phyloP scores from a whole-genome alignment of 305 asterid genomes.

The Fraxinus xanthoxyloides region DNA sequence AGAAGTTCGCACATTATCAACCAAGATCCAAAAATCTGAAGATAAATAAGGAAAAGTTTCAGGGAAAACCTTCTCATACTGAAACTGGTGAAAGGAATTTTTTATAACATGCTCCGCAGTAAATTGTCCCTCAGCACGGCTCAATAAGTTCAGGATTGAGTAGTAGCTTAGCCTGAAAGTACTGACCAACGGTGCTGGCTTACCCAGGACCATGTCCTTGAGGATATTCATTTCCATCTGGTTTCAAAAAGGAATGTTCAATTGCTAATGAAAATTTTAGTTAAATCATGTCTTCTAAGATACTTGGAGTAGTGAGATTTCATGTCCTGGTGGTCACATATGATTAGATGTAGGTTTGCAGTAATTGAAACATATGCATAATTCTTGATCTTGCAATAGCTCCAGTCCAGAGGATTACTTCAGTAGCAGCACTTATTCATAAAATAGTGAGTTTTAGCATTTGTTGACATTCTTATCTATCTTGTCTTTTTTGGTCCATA shows the following conservation, averaged over 20 bases:
- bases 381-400: constrained; percentile 14
- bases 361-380: background rate
- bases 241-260: constrained; percentile 14
- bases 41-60: constrained; percentile 9
- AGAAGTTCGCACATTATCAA: constrained; percentile 26
- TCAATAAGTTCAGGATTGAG: constrained; percentile 87
- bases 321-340: constrained; percentile 10
- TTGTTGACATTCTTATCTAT: background rate
- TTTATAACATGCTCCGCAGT: constrained; percentile 96
- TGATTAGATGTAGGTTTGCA: background rate
- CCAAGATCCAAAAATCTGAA: constrained; percentile 15
- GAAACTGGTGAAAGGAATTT: constrained; percentile 94
- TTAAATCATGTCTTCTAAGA: background rate
- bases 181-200: constrained; percentile 95
- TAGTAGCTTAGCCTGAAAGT: constrained; percentile 97
- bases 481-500: background rate
- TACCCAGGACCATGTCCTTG: constrained; percentile 94
- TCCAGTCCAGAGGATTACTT: background rate
- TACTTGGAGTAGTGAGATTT: constrained; percentile 6
- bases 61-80: constrained; percentile 84
- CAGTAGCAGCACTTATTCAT: constrained; percentile 5
- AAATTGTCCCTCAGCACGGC: constrained; percentile 97
- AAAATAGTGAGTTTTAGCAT: background rate
- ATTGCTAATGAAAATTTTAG: background rate
- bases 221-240: constrained; percentile 98